Evolutionary conservation across 805 yeast genomes (phyloP).

Genomic region (Sungouiozyma ichnusensis): DNA sequence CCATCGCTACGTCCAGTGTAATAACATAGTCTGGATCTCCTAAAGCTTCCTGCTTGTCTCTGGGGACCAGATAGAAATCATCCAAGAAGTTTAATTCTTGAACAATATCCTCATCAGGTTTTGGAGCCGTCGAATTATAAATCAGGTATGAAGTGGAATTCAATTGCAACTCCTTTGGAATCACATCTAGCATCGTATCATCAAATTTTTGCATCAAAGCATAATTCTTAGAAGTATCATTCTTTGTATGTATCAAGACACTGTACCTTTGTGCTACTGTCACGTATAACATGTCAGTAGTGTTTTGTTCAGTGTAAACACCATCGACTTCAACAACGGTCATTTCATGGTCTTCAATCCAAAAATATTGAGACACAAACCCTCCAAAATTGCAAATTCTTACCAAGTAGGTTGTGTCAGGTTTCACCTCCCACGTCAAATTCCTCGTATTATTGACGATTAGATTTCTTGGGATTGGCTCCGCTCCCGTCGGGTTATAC

Average conservation of each 20-base stretch:
- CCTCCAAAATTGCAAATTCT: slow-evolving; percentile 83
- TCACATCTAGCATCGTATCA: slow-evolving; percentile 66
- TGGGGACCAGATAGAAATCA: slow-evolving; percentile 68
- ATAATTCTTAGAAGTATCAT: slow-evolving; percentile 50
- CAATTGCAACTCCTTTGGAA: slow-evolving; percentile 53
- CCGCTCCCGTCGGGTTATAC: slow-evolving; percentile 95
- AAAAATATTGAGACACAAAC: slow-evolving; percentile 80
- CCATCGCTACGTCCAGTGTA: slow-evolving; percentile 70
- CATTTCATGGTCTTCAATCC: slow-evolving; percentile 79
- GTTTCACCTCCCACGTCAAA: slow-evolving; percentile 67
- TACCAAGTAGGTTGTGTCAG: slow-evolving; percentile 74
- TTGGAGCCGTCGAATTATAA: slow-evolving; percentile 38
- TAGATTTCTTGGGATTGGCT: slow-evolving; percentile 80
- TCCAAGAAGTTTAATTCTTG: slow-evolving; percentile 52
- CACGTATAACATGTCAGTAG: slow-evolving; percentile 62
- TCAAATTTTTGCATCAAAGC: slow-evolving; percentile 80
- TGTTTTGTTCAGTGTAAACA: slow-evolving; percentile 64
- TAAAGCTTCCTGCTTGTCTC: slow-evolving; percentile 40
- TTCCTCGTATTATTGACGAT: slow-evolving; percentile 75
- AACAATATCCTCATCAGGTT: slow-evolving; percentile 32
- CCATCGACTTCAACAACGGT: slow-evolving; percentile 92
- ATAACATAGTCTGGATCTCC: slow-evolving; percentile 63
- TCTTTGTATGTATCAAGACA: slow-evolving; percentile 65
- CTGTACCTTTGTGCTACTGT: slow-evolving; percentile 90
- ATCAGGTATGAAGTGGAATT: slow-evolving; percentile 69